Evolutionary conservation across 1,284 basidiomycete genomes (phyloP).

Genomic region (Flammula alnicola): DNA sequence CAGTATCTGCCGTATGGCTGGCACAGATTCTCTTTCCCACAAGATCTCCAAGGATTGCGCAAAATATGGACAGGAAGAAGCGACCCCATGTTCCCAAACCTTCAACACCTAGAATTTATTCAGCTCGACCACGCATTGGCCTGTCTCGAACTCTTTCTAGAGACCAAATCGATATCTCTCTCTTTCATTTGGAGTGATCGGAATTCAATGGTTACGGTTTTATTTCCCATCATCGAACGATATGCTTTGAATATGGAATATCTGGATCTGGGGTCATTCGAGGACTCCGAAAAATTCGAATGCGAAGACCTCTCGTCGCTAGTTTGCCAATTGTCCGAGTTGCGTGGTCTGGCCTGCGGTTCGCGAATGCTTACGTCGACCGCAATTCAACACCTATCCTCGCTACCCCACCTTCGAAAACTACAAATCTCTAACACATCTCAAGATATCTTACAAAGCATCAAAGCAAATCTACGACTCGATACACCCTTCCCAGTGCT

Average conservation of each 20-base stretch:
- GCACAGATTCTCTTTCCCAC: too few relatives aligned
- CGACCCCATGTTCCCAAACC: slow-evolving; percentile 14
- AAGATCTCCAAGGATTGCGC: too few relatives aligned
- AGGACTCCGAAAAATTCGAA: neutral
- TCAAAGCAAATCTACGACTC: neutral
- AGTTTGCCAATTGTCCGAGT: slow-evolving; percentile 9
- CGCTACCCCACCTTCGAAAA: neutral
- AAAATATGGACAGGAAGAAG: neutral
- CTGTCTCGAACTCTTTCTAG: slow-evolving; percentile 14
- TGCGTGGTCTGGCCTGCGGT: slow-evolving; percentile 16
- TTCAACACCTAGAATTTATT: slow-evolving; percentile 14
- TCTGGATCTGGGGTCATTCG: slow-evolving; percentile 15
- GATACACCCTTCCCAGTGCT: slow-evolving; percentile 8
- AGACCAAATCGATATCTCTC: slow-evolving; percentile 12
- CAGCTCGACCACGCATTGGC: slow-evolving; percentile 2
- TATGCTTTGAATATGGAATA: slow-evolving; percentile 14
- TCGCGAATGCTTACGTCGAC: neutral
- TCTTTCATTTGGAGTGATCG: slow-evolving; percentile 16
- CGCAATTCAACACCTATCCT: neutral
- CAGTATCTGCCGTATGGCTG: too few relatives aligned
- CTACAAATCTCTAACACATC: slow-evolving; percentile 14
- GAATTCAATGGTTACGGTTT: neutral
- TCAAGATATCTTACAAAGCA: slow-evolving; percentile 5
- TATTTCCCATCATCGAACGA: slow-evolving; percentile 10
- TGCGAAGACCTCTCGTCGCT: slow-evolving; percentile 9